Conservation (phyloP, 257 asterid genomes). For the Vinca minor region DNA sequence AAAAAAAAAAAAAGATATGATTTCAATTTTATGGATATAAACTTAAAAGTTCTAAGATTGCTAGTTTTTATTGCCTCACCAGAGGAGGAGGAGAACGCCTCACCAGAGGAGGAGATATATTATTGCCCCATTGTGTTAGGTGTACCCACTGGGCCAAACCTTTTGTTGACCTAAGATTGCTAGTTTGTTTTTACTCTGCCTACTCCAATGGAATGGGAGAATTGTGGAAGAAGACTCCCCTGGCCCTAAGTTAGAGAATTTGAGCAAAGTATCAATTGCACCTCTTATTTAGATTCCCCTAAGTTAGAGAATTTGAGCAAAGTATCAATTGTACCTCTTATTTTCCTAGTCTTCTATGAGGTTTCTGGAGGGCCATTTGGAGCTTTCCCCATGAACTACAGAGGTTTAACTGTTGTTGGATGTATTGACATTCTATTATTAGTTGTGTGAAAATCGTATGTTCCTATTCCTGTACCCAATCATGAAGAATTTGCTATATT, state of each 20-base stretch:
- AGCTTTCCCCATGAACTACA: conserved; percentile 30
- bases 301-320: conserved; percentile 15
- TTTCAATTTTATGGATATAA: not conserved
- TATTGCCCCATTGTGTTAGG: no score
- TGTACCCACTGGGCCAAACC: no score
- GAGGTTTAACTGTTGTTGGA: conserved; percentile 52
- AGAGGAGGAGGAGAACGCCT: no score
- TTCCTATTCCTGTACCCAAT: no score
- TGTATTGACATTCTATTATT: conserved; percentile 38
- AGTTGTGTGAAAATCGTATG: no score
- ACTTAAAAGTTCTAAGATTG: no score
- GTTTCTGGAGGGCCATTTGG: conserved; percentile 42
- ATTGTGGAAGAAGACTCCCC: no score
- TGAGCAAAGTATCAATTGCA: conserved; percentile 16
- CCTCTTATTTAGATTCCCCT: conserved; percentile 28
- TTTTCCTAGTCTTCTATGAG: conserved; percentile 31
- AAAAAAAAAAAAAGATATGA: not conserved
- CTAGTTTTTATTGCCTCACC: no score
- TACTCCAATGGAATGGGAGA: not conserved
- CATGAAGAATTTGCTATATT: no score
- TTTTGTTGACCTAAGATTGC: no score
- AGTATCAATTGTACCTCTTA: conserved; percentile 25
- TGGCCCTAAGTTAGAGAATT: conserved; percentile 17
- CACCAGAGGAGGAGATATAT: no score
- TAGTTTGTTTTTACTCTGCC: not conserved